Percentiles rank a stretch among this genome's conserved stretches.
These are phyloP conservation scores for Capsicum rhomboideum DNA, from an alignment of 257 asterid genomes.

Conservation along the genomic window DNA sequence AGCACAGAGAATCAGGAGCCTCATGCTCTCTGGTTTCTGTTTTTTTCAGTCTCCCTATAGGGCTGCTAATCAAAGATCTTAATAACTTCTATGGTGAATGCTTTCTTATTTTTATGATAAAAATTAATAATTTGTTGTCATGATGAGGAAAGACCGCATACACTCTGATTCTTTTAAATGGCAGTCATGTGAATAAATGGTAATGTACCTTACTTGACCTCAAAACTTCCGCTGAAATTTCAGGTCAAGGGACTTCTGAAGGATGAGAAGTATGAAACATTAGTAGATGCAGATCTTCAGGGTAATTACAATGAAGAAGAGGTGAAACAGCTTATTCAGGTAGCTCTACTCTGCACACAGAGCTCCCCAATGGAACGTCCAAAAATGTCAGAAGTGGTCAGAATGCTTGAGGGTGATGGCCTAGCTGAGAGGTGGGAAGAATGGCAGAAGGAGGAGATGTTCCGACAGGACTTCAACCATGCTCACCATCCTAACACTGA, in stretches of 20 bases:
- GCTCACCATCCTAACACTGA: constrained; percentile 34
- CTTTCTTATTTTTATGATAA: not conserved
- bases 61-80: not conserved
- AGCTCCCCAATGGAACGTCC: constrained; percentile 74
- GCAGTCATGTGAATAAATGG: not conserved
- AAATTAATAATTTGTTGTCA: not conserved
- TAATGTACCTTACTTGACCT: not conserved
- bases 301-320: constrained; percentile 64
- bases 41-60: not conserved
- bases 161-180: not conserved
- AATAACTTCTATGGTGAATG: not conserved
- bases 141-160: not conserved
- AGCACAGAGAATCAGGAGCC: not conserved
- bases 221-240: not conserved
- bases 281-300: constrained; percentile 68
- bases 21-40: not conserved
- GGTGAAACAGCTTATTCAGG: constrained; percentile 83
- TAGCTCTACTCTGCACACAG: constrained; percentile 85
- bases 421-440: constrained; percentile 96
- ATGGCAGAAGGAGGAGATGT: constrained; percentile 88
- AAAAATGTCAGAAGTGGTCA: constrained; percentile 85
- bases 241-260: constrained; percentile 83
- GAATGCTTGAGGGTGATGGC: constrained; percentile 96
- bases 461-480: constrained; percentile 52
- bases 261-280: constrained; percentile 66